Base-by-base conservation (phyloP, 2,329 filamentous ascomycete genomes). In the Venturia nashicola region DNA sequence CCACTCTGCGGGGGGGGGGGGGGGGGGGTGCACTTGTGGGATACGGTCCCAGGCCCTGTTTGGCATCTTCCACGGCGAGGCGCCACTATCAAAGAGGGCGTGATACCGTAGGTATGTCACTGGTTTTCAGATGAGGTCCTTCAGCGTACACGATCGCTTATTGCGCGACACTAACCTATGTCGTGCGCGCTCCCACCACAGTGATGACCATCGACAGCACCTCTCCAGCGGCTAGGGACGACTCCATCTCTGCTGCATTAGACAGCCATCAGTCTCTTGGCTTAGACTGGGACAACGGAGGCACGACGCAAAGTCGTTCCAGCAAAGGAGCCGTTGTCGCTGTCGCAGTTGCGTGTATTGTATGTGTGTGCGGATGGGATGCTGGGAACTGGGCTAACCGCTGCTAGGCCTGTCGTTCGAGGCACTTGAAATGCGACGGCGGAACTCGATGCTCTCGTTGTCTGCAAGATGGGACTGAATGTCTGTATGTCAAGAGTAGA, bases 401-500 rank as follows among this genome's bases (percentile, higher is more conserved):
- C 34, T 12, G 23, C 23, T n/a, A 55, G 48, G 23, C 48, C 23
- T 55, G 48, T 32, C 48, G 23, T 55, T 55, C 48, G n/a, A 55
- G 48, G 27, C 48, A 55, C 69, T 70, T 82, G 43, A 82, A 82
- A 67, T 83, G 81, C 68, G 79, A 82, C 68, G 80, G 77, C 14
- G 76, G 75, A 39, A 75, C 77, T 18, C 79, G 80, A 5, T 75
- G 74, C 59, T 82, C 80, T 54, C 73, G 80, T 63, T 83, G 81
- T 67, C 67, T 68, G 34, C 70, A 73, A 11, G 76, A 78, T 54
- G 72, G 73, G 9, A 76, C 77, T 34, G 72, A 77, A 2, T 83
- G 81, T 65, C 73, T 75, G 27, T 83, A 83, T 69, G 75, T 80
- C 59, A 78, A 79, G 67, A 82, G 79, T 14, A 76, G 80, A 40